Conservation (phyloP, 345 rosid genomes). For the Salix exigua region DNA sequence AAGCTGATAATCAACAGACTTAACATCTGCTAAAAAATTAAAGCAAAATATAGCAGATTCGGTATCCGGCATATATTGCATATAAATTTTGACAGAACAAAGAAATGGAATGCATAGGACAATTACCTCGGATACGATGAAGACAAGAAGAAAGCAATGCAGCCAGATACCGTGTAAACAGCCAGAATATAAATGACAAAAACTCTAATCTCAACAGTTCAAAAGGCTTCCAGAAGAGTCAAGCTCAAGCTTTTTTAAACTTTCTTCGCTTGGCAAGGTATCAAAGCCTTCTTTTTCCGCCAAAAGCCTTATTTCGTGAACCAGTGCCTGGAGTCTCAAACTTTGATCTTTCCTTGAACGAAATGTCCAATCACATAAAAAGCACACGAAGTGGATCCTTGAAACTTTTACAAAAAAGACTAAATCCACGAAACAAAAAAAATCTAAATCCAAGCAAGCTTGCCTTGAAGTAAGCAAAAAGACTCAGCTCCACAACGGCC, state of each 20-base stretch:
- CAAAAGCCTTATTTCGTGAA: conserved; percentile 20
- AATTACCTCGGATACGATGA: conserved; percentile 37
- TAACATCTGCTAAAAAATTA: neutral
- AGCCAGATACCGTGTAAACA: neutral
- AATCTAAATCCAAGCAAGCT: neutral
- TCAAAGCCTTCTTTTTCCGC: conserved; percentile 28
- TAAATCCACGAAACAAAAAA: no score
- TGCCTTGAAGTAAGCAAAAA: neutral
- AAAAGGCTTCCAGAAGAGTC: conserved; percentile 27
- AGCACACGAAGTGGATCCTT: conserved; percentile 9
- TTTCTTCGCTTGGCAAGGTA: conserved; percentile 43
- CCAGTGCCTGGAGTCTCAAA: conserved; percentile 30
- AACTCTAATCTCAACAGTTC: conserved; percentile 19
- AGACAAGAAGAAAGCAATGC: conserved; percentile 29
- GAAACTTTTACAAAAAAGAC: neutral
- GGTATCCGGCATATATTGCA: neutral
- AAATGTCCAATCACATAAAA: conserved; percentile 25
- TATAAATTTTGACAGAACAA: conserved; percentile 15
- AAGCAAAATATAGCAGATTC: neutral
- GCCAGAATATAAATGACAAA: conserved; percentile 10
- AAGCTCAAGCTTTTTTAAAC: conserved; percentile 25
- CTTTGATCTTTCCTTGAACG: conserved; percentile 36
- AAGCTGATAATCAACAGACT: neutral
- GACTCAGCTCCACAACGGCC: neutral
- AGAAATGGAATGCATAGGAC: conserved; percentile 13